Evolutionary conservation across 345 rosid species (phyloP).

Genomic region (Rhodamnia argentea): DNA sequence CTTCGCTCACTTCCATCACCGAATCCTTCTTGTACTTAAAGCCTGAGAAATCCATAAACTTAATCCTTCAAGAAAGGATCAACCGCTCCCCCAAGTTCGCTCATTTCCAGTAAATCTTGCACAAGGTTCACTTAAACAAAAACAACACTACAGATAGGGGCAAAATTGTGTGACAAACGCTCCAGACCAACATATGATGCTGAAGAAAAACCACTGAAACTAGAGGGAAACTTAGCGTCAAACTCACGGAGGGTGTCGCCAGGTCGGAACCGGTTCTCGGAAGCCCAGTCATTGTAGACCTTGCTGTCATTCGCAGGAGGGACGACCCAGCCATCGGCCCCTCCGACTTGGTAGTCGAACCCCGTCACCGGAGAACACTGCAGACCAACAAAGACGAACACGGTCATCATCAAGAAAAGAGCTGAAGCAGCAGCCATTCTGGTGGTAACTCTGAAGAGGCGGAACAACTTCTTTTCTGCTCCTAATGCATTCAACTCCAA

Average conservation of each 20-base stretch:
- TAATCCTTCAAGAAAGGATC: background rate
- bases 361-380: conserved; percentile 11
- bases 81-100: background rate
- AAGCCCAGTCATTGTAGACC: conserved; percentile 51
- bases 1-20: conserved; percentile 35
- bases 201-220: background rate
- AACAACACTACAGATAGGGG: background rate
- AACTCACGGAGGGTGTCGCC: conserved; percentile 39
- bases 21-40: conserved; percentile 45
- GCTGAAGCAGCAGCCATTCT: background rate
- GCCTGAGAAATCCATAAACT: conserved; percentile 4
- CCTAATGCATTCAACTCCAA: background rate
- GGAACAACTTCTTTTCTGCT: background rate
- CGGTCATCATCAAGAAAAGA: conserved; percentile 1
- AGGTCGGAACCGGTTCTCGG: conserved; percentile 40
- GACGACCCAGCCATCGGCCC: conserved; percentile 33
- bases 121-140: background rate
- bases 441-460: background rate
- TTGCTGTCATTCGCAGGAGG: conserved; percentile 41
- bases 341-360: conserved; percentile 38
- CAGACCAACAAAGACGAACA: conserved; percentile 5
- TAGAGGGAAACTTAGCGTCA: background rate
- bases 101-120: background rate
- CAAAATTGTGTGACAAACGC: background rate
- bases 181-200: background rate